These are phyloP conservation scores for Crassisporium funariophilum DNA, from an alignment of 768 basidiomycete genomes.

Conservation along the genomic window DNA sequence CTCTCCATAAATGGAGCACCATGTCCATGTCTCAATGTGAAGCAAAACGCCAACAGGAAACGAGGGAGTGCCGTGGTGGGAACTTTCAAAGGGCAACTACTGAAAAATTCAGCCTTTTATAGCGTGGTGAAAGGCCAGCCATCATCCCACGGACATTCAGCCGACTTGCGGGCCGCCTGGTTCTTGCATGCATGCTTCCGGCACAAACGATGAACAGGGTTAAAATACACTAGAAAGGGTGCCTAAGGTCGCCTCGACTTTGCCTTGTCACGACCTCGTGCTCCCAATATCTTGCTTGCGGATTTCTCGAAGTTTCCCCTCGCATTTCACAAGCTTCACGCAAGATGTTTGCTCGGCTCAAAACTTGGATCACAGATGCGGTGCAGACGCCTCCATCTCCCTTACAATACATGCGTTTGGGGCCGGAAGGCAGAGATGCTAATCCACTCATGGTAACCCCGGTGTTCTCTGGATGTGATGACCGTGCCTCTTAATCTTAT, in stretches of 20 bases:
- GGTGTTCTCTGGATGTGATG: neutral
- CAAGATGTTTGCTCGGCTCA: constrained; percentile 33
- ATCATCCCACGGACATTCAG: too few species aligned
- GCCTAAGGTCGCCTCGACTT: too few species aligned
- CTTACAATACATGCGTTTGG: constrained; percentile 62
- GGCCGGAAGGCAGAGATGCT: constrained; percentile 44
- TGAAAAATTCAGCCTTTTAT: constrained; percentile 7
- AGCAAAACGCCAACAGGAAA: constrained; percentile 63
- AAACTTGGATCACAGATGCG: constrained; percentile 27
- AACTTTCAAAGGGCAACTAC: constrained; percentile 24
- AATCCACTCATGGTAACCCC: constrained; percentile 68
- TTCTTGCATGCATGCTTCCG: too few species aligned
- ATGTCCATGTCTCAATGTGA: constrained; percentile 46
- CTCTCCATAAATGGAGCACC: constrained; percentile 33
- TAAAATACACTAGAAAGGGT: too few species aligned
- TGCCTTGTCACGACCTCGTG: too few species aligned
- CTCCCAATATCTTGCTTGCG: too few species aligned
- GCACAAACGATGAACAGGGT: too few species aligned
- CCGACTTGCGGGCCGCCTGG: too few species aligned
- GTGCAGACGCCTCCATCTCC: constrained; percentile 28
- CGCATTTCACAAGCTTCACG: neutral
- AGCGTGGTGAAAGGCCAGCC: constrained; percentile 4
- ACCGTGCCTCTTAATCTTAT: neutral
- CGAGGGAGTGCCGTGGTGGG: constrained; percentile 48
- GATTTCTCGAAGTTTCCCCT: neutral